Conservation (phyloP, 169 alveolate species). For the Sarcocystis neurona region DNA sequence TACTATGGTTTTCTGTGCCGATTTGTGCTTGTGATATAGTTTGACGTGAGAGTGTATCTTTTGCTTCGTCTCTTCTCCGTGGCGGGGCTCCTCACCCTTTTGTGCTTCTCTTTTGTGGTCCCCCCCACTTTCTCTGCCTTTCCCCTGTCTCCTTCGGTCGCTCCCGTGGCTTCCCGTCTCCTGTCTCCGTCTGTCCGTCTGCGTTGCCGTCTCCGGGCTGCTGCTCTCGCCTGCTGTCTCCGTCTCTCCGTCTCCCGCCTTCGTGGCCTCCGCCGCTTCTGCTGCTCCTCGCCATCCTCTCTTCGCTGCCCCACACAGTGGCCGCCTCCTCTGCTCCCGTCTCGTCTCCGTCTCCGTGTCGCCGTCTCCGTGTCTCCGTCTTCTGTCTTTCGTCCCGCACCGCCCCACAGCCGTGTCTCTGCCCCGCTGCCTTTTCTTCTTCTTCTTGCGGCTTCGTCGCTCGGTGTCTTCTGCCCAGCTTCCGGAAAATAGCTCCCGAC, state of each 20-base stretch:
- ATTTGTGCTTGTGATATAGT: background rate
- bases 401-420: background rate
- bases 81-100: slow-evolving; percentile 7
- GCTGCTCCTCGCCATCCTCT: background rate
- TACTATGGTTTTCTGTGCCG: background rate
- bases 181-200: background rate
- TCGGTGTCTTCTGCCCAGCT: slow-evolving; percentile 36
- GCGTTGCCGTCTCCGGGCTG: background rate
- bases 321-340: background rate
- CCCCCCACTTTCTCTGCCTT: too few species aligned
- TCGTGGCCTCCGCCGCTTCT: background rate
- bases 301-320: background rate
- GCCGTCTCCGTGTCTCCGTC: background rate
- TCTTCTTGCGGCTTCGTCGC: background rate
- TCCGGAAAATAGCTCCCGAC: slow-evolving; percentile 57
- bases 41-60: background rate
- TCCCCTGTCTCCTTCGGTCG: background rate
- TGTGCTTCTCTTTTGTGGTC: too few species aligned
- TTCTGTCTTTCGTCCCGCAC: background rate
- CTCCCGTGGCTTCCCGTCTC: background rate
- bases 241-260: background rate
- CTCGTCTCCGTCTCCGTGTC: background rate
- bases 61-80: background rate
- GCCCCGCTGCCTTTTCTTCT: background rate
- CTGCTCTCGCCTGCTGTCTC: background rate